Evolutionary conservation across 768 basidiomycete genomes (phyloP), one percentile per base, ranked within the genome.

Genomic region (Hygrophoropsis aurantiaca): DNA sequence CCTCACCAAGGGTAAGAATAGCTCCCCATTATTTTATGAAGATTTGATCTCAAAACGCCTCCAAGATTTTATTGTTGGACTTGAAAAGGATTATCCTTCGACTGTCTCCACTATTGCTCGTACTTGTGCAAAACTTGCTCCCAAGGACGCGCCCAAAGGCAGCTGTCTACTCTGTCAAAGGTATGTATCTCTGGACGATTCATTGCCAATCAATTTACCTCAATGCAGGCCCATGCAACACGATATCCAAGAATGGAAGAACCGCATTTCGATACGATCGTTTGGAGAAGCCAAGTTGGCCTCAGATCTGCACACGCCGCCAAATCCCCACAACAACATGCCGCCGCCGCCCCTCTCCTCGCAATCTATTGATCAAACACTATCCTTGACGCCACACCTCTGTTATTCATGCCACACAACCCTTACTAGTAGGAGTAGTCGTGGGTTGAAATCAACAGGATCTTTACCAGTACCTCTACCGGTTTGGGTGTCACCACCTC

Each of bases 61-160:
- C 10, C 10, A 46, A 90, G 90, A 84, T 60, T 93, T 92, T 55
- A 87, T 93, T 47, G 66, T 85, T 16, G 84, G 88, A 2, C 60
- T 93, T 23, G 90, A 93, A 65, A 80, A 76, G 42, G 84, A 91
- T 61, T 93, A 86, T 61, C 90, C 90, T 3, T 89, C 90, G 0
- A 93, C 90, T 0, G 90, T 92, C 10, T 90, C 88, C 7, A 82
- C 90, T 0, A 87, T 93, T 41, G 82, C 82, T 19, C 79, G 86
- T 27, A 92, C 90, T 1, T 89, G 87, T 57, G 82, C 75, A 5
- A 93, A 93, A 64, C 65, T 93, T 21, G 75, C 81, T 8, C 81
- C 90, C 0, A 90, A 86, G 60, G 65, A 77, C 44, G 70, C 65
- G 3, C 67, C 80, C 0, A 64, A 65, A 7, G 72, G 69, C 1